Evolutionary conservation across 176 grass and related monocot genomes (phyloP).

Genomic region (Avena sativa): DNA sequence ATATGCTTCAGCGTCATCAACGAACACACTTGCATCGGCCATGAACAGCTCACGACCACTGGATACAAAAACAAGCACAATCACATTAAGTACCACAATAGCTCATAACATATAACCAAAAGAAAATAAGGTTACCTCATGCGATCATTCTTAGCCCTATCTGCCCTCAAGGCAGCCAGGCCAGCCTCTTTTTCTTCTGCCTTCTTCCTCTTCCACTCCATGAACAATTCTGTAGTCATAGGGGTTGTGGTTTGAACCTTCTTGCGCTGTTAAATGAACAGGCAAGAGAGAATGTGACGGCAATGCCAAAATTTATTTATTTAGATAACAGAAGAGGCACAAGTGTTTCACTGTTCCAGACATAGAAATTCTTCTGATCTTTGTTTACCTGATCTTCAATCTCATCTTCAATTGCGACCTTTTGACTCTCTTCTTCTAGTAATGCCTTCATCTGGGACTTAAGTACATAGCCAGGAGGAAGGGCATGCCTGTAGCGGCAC

Average conservation of each 20-base stretch:
- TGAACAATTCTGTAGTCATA: constrained; percentile 85
- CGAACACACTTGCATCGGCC: constrained; percentile 87
- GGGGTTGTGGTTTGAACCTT: constrained; percentile 73
- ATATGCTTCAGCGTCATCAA: constrained; percentile 99
- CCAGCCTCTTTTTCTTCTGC: constrained; percentile 89
- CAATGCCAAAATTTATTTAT: neutral
- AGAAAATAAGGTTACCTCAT: constrained; percentile 76
- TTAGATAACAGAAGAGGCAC: constrained; percentile 25
- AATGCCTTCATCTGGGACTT: constrained; percentile 99
- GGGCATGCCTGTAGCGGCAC: constrained; percentile 95
- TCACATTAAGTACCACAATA: constrained; percentile 15
- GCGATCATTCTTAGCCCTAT: constrained; percentile 97
- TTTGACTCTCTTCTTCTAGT: constrained; percentile 94
- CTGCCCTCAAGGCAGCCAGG: constrained; percentile 74
- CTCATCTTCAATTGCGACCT: constrained; percentile 92
- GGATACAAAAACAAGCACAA: constrained; percentile 47
- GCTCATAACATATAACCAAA: constrained; percentile 15
- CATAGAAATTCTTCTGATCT: constrained; percentile 28
- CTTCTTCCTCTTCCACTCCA: constrained; percentile 96
- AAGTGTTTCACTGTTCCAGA: constrained; percentile 14
- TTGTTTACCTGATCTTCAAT: constrained; percentile 88
- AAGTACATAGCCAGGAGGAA: constrained; percentile 93
- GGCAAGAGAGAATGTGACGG: constrained; percentile 35
- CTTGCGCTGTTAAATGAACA: constrained; percentile 67
- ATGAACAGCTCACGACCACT: constrained; percentile 98